These are phyloP conservation scores for Aspergillus quadricinctus DNA, from an alignment of 2,329 filamentous ascomycete species.

Conservation along the genomic window DNA sequence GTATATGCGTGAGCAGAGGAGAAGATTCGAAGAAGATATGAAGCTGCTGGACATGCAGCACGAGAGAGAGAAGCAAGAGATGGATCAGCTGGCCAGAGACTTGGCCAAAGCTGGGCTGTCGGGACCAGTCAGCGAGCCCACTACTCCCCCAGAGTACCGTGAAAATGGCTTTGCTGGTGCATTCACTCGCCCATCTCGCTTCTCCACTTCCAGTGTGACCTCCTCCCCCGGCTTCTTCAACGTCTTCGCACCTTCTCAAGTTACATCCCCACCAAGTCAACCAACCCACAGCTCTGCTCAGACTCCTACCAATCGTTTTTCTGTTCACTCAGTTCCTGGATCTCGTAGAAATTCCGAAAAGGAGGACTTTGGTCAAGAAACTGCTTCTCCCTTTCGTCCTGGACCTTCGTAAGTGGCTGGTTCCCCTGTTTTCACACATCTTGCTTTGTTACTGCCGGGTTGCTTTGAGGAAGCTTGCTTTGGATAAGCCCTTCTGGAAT, in stretches of 20 bases:
- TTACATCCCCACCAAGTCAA: slow-evolving; percentile 70
- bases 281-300: slow-evolving; percentile 50
- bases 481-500: neutral
- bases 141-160: slow-evolving; percentile 89
- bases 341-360: slow-evolving; percentile 88
- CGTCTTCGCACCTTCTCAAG: slow-evolving; percentile 68
- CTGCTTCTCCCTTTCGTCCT: slow-evolving; percentile 60
- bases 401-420: slow-evolving; percentile 68
- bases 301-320: slow-evolving; percentile 59
- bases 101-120: slow-evolving; percentile 56
- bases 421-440: neutral
- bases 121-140: slow-evolving; percentile 87
- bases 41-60: slow-evolving; percentile 82
- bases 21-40: slow-evolving; percentile 88
- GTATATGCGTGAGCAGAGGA: slow-evolving; percentile 79
- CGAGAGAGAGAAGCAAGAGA: slow-evolving; percentile 75
- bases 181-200: slow-evolving; percentile 79
- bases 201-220: slow-evolving; percentile 82
- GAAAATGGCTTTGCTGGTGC: slow-evolving; percentile 75
- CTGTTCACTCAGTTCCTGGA: slow-evolving; percentile 79
- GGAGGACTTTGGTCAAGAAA: slow-evolving; percentile 70
- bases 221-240: slow-evolving; percentile 73
- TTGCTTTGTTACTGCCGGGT: neutral
- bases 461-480: neutral
- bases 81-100: slow-evolving; percentile 79